Percentiles rank a stretch among this genome's conserved stretches.
Conservation (phyloP, 257 asterid genomes). For the Catharanthus roseus region DNA sequence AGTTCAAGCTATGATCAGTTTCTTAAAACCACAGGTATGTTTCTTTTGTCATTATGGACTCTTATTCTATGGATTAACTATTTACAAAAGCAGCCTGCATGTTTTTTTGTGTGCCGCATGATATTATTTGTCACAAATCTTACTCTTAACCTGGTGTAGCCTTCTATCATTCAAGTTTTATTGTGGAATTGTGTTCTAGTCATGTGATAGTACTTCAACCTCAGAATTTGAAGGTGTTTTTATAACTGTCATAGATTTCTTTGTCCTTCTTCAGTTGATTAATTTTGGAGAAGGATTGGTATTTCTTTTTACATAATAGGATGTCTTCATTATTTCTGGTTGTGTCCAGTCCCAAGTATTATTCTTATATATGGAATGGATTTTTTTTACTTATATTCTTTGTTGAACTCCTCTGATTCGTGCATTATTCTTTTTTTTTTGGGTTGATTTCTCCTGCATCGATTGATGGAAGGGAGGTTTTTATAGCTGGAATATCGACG, state of each 20-base stretch:
- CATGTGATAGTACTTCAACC: constrained; percentile 68
- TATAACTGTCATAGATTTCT: constrained; percentile 8
- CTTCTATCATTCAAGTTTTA: constrained; percentile 50
- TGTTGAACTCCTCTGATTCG: too few species aligned
- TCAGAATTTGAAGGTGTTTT: constrained; percentile 58
- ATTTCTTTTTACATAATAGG: too few species aligned
- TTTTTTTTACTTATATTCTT: too few species aligned
- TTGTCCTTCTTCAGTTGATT: constrained; percentile 1
- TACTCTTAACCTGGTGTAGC: constrained; percentile 2
- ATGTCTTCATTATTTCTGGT: background rate
- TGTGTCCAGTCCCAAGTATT: background rate
- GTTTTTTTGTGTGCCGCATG: background rate
- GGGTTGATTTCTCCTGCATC: too few species aligned
- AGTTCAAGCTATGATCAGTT: constrained; percentile 74
- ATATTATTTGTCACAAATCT: background rate
- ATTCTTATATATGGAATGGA: too few species aligned
- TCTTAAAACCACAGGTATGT: constrained; percentile 72
- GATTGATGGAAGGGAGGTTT: too few species aligned
- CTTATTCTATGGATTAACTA: constrained; percentile 7
- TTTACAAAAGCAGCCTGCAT: constrained; percentile 16
- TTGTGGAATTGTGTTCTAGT: constrained; percentile 79
- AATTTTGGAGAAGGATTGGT: background rate
- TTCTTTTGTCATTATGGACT: constrained; percentile 12
- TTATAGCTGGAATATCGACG: too few species aligned
- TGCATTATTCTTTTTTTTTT: too few species aligned